Conservation (phyloP, 2,329 filamentous ascomycete species). For the Xylaria multiplex region DNA sequence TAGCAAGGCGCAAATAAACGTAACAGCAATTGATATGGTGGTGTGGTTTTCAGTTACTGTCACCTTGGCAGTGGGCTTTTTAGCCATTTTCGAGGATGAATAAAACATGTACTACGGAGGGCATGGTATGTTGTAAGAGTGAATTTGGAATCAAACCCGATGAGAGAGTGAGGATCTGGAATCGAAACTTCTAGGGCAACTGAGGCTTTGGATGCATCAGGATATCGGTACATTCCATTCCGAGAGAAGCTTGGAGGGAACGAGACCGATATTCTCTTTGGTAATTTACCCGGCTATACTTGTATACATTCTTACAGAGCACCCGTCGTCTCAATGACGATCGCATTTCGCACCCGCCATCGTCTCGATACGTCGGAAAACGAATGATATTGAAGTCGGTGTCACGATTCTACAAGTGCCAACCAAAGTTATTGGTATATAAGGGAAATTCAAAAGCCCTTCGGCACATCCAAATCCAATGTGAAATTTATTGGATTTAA, state of each 20-base stretch:
- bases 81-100: constrained; percentile 10
- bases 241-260: constrained; percentile 8
- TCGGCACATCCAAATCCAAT: background rate
- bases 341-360: background rate
- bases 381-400: background rate
- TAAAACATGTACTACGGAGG: background rate
- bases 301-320: background rate
- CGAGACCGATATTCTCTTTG: background rate
- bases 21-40: constrained; percentile 14
- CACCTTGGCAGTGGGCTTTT: constrained; percentile 8
- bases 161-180: background rate
- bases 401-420: no score
- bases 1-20: constrained; percentile 3
- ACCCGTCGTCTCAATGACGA: background rate
- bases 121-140: background rate
- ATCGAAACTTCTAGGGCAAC: background rate
- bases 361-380: background rate
- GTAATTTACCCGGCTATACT: constrained; percentile 27
- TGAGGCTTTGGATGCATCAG: constrained; percentile 12
- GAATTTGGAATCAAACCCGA: background rate
- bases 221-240: constrained; percentile 22
- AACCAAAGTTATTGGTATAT: no score
- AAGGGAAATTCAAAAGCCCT: background rate
- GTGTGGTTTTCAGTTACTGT: background rate
- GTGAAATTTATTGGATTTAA: background rate